Base-by-base conservation (phyloP, 2,329 filamentous ascomycete genomes). In the Diplodia corticola region DNA sequence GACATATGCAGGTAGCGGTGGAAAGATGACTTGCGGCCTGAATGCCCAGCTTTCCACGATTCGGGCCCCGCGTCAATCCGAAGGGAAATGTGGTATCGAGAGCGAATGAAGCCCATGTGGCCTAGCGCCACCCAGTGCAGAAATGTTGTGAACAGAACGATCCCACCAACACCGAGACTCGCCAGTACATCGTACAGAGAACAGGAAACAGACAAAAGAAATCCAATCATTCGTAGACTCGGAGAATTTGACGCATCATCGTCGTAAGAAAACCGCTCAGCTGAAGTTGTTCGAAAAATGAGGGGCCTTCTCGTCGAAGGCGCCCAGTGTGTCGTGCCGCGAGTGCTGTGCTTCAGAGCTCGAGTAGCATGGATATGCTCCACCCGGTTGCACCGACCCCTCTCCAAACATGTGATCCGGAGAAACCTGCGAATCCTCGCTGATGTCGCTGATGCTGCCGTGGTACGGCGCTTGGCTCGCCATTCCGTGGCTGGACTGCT, bases 221-320 rank as follows among this genome's bases (percentile, higher is more conserved):
- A n/a, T 20, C 33, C 6, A 51, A 26, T 13, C 37, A 22, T 30
- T 60, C 55, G 37, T 60, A 46, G 55, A 7, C 24, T 60, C 55
- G 55, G 37, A 60, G 28, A 28, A 4, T n/a, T 46, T 24, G 55
- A 57, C 53, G 10, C 24, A 22, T 57, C 35, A 57, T 57, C 15
- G 44, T 60, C 37, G 20, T 60, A 40, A 46, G 30, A 7, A 9
- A 9, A 20, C 6, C 55, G 44, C 37, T 60, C 51, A 65, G 51
- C 40, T 65, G 64, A 65, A 65, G 15, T 59, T 46, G 20, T 65
- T 65, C 15, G 64, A 59, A 35, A 40, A 65, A 5, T 65, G 44
- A 13, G 64, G 64, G 5, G 64, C 64, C 46, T 60, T 65, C 5
- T 65, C 64, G 53, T 65, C 64, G 13, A 59, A 65, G 22, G 64